Evolutionary conservation across 768 basidiomycete species (phyloP).

Genomic region (Phylloporus scabripes): DNA sequence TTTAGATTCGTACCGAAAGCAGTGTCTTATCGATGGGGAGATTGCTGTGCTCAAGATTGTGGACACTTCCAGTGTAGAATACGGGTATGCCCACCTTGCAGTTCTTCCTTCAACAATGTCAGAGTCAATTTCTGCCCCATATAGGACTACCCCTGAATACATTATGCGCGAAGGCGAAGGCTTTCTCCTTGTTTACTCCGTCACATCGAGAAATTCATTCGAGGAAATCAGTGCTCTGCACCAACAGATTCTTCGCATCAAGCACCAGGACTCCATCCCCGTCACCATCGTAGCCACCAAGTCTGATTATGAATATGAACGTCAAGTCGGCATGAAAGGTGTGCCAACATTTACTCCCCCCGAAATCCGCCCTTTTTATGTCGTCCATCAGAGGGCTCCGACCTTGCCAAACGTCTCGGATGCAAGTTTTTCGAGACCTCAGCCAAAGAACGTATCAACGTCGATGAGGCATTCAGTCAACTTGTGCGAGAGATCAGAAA

Average conservation of each 20-base stretch:
- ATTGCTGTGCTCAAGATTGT: slow-evolving; percentile 95
- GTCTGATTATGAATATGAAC: slow-evolving; percentile 84
- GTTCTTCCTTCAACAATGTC: neutral
- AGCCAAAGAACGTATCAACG: slow-evolving; percentile 93
- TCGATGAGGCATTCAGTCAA: slow-evolving; percentile 91
- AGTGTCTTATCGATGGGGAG: slow-evolving; percentile 82
- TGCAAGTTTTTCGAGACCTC: slow-evolving; percentile 96
- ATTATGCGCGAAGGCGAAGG: slow-evolving; percentile 99
- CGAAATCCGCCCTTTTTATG: neutral
- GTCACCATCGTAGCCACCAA: slow-evolving; percentile 97
- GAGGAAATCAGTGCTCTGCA: slow-evolving; percentile 96
- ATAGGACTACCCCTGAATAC: slow-evolving; percentile 95
- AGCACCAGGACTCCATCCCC: slow-evolving; percentile 93
- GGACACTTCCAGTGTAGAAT: slow-evolving; percentile 97
- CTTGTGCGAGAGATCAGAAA: slow-evolving; percentile 92
- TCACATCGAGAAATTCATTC: slow-evolving; percentile 94
- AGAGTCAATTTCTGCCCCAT: slow-evolving; percentile 2
- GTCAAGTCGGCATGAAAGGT: slow-evolving; percentile 96
- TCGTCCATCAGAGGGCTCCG: slow-evolving; percentile 78
- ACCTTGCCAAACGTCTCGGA: slow-evolving; percentile 90
- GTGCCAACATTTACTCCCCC: slow-evolving; percentile 8
- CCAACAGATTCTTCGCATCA: slow-evolving; percentile 89
- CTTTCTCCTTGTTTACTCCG: slow-evolving; percentile 79
- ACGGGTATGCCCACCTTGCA: slow-evolving; percentile 57
- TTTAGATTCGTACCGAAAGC: slow-evolving; percentile 91